phyloP scores from a whole-genome alignment of 2,329 filamentous ascomycete genomes.

The Penicillium sp. region DNA sequence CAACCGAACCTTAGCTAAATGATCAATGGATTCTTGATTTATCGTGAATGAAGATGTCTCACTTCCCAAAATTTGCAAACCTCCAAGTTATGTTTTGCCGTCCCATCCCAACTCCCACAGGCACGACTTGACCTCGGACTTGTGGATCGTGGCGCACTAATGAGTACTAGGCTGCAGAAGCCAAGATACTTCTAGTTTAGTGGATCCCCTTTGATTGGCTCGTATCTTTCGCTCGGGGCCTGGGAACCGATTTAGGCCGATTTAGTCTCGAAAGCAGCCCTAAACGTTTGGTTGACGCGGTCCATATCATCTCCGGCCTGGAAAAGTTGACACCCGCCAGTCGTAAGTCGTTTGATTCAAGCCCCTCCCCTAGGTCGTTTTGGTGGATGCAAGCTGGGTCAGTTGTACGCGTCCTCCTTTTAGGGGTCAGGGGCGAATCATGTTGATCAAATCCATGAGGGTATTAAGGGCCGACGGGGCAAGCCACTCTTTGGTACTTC shows the following conservation, averaged over 20 bases:
- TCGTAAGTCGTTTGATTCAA: constrained; percentile 1
- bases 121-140: background rate
- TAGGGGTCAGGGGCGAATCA: constrained; percentile 17
- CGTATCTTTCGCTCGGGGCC: constrained; percentile 5
- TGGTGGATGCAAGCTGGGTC: constrained; percentile 14
- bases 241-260: constrained; percentile 9
- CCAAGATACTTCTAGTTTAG: constrained; percentile 10
- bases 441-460: constrained; percentile 1
- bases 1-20: background rate
- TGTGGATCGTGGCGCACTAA: constrained; percentile 8
- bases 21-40: background rate
- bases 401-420: constrained; percentile 17
- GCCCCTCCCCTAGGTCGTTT: background rate
- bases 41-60: background rate
- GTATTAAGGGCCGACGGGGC: constrained; percentile 16
- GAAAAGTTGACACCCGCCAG: constrained; percentile 16
- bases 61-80: background rate
- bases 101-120: background rate
- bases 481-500: constrained; percentile 12
- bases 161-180: constrained; percentile 14
- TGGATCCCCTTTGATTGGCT: constrained; percentile 6
- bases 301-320: constrained; percentile 13
- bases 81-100: background rate
- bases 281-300: constrained; percentile 15
- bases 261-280: background rate